Conservation (phyloP, 805 yeast genomes). For the Clavispora carvajalis region DNA sequence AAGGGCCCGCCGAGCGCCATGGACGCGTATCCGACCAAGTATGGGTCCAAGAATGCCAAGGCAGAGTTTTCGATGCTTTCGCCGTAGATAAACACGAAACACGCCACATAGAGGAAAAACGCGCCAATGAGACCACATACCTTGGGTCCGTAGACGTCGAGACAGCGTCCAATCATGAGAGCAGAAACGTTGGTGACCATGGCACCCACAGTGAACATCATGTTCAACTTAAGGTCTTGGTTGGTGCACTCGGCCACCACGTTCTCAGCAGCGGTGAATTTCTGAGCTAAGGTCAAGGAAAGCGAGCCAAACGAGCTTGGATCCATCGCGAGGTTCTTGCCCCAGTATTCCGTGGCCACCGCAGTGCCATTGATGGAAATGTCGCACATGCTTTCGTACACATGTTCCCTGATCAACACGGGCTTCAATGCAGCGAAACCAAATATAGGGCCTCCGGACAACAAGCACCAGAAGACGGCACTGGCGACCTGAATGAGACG, state of each 20-base stretch:
- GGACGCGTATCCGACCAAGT: constrained; percentile 44
- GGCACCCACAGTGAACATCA: constrained; percentile 58
- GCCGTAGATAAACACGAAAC: constrained; percentile 41
- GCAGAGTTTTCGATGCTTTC: constrained; percentile 15
- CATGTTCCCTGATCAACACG: constrained; percentile 42
- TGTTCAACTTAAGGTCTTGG: constrained; percentile 50
- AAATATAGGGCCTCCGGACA: constrained; percentile 55
- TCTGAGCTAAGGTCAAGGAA: constrained; percentile 3
- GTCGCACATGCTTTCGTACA: constrained; percentile 41
- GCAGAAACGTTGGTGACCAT: constrained; percentile 53
- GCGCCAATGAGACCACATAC: constrained; percentile 52
- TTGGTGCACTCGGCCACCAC: constrained; percentile 40
- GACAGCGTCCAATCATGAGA: constrained; percentile 42
- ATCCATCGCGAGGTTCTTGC: constrained; percentile 7
- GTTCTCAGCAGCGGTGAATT: constrained; percentile 10
- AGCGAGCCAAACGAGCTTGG: constrained; percentile 9
- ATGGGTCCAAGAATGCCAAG: constrained; percentile 39
- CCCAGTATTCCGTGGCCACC: constrained; percentile 6
- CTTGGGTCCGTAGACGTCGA: constrained; percentile 49
- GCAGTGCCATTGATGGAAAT: constrained; percentile 11
- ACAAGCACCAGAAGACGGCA: constrained; percentile 51
- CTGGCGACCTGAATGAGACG: constrained; percentile 37
- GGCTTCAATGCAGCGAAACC: constrained; percentile 60
- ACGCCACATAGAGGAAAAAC: constrained; percentile 39
- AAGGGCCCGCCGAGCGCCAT: constrained; percentile 59